Percentiles rank a stretch among this genome's conserved stretches.
Evolutionary conservation across 148 eudicot species (phyloP).

Genomic region (Rhododendron ferrugineum): DNA sequence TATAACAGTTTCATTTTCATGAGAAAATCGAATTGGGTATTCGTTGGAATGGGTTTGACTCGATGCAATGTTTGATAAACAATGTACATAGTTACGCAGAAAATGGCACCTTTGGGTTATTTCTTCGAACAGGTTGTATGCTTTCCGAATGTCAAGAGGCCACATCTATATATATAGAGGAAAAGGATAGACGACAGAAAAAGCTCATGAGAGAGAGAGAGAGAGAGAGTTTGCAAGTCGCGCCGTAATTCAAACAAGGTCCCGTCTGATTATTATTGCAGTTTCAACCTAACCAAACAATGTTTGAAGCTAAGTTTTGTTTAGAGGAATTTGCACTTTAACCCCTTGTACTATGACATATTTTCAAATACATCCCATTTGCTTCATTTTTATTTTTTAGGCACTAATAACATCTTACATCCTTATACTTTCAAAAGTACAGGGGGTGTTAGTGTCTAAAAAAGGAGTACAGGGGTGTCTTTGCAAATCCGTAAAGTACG

Average conservation of each 20-base stretch:
- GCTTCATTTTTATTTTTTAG: too few relatives aligned
- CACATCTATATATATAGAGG: background rate
- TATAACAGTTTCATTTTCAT: conserved; percentile 20
- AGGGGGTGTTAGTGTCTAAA: too few relatives aligned
- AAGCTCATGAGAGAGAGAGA: background rate
- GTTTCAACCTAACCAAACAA: background rate
- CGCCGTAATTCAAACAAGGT: background rate
- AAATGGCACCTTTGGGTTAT: conserved; percentile 11
- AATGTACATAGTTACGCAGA: background rate
- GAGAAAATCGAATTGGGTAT: conserved; percentile 13
- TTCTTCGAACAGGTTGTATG: conserved; percentile 38
- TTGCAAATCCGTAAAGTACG: too few relatives aligned
- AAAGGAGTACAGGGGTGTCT: too few relatives aligned
- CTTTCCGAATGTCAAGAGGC: background rate
- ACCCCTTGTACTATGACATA: too few relatives aligned
- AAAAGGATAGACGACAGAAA: background rate
- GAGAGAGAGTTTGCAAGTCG: background rate
- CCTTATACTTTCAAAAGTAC: too few relatives aligned
- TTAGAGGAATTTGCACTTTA: too few relatives aligned
- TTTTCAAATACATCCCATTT: too few relatives aligned
- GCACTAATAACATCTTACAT: too few relatives aligned
- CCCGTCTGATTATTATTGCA: background rate
- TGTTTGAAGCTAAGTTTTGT: too few relatives aligned
- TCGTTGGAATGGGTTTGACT: background rate
- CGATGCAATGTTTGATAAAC: conserved; percentile 1